Base-by-base conservation (phyloP, 2,329 filamentous ascomycete genomes). In the Colletotrichum liaoningense region DNA sequence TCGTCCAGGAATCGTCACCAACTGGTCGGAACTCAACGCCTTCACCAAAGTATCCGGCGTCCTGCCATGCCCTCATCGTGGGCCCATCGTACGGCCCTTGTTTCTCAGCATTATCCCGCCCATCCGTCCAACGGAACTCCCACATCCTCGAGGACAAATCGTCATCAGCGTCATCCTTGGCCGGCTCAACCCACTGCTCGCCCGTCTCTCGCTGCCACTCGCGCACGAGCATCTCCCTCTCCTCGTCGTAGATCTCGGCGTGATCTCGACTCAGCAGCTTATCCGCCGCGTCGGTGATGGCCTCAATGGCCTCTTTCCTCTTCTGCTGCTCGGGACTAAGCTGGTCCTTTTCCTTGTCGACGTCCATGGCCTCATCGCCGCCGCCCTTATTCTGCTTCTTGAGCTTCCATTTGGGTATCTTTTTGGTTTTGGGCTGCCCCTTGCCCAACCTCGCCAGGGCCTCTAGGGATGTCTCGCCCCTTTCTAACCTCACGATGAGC, bases 61-160 rank as follows among this genome's bases (percentile, higher is more conserved):
- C 91, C 77, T 93, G 91, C 97, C 97, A 99, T 2, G 94, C 93
- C 78, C 92, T 90, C 97, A 99, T 98, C 49, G 93, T 96, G 5
- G 88, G 82, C 8, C 89, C 90, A 79, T 98, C 95, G 81, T 95
- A 99, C 0, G 97, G 96, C 0, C 97, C 97, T 82, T 99, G 95
- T 71, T 90, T 89, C 60, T 90, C 89, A 12, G 90, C 94, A 33
- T 91, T 93, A 79, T 98, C 96, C 54, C 95, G 89, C 22, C 94
- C 94, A 81, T 98, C 95, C 52, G 91, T 92, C 97, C 97, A 99
- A 72, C 94, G 90, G 81, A 95, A 99, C 82, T 98, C 94, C 95
- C 96, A 99, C 87, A 90, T 89, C 73, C 78, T 84, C 69, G 77
- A 66, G 2, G 60, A 52, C 16, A 30, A 71, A 28, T 67, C 77